Base-by-base conservation (phyloP, 345 rosid species). In the Limnanthes douglasii region DNA sequence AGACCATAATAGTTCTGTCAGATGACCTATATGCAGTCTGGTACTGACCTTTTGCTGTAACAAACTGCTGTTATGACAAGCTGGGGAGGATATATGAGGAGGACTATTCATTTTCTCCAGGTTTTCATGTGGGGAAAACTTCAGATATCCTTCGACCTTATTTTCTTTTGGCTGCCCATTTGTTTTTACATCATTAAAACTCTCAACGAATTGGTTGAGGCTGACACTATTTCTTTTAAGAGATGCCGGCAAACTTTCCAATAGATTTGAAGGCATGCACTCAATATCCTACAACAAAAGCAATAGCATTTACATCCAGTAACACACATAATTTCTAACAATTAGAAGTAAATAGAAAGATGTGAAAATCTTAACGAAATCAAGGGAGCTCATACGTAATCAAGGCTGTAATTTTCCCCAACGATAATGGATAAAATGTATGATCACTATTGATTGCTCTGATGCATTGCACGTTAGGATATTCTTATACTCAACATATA, bases 211-310 rank as follows among this genome's bases (percentile, higher is more conserved):
- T 63, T 59, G 61, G 43, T 53, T 52, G 25, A 59, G 51, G 50
- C 48, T 37, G 46, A 50, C 35, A 63, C 37, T 59, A 26, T 59
- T 72, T 45, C 59, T 65, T 21, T 45, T 59, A 45, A 81, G 69
- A 52, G 93, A 73, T 48, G 80, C 71, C 20, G 86, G 93, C 73
- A 75, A 49, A 46, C 73, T 81, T 57, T 76, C 86, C 50, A 47
- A 21, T 3, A 62, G 75, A 61, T 73, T 70, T 51, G 55, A 51
- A 30, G 93, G 86, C 93, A 81, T 76, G 72, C 86, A 81, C 59
- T 81, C 75, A 39, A 64, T 65, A 61, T 81, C 93, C 93, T 81
- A 64, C 65, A 66, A 45, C 37, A 54, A 35, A 60, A 41, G 51
- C n/a, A n/a, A n/a, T n/a, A n/a, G n/a, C n/a, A n/a, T n/a, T n/a